phyloP scores from a whole-genome alignment of 345 rosid species.

The sweet orange (Citrus sinensis) region DNA sequence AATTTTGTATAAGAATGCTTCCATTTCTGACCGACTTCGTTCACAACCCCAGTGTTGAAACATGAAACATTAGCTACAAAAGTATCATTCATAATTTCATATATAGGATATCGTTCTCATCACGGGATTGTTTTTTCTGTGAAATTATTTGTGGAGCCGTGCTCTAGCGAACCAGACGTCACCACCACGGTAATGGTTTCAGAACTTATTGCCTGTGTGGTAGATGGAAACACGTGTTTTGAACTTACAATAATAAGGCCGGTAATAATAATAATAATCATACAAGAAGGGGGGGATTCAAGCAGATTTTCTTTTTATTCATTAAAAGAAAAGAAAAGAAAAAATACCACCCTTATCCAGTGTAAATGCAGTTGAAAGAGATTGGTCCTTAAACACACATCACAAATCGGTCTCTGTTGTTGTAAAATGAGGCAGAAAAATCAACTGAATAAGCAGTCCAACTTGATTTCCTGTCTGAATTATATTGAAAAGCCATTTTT shows the following conservation, averaged over 20 bases:
- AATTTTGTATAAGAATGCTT: not conserved
- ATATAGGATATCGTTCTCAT: not conserved
- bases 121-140: not conserved
- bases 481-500: too few relatives aligned
- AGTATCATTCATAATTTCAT: not conserved
- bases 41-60: not conserved
- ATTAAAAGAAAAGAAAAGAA: too few relatives aligned
- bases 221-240: not conserved
- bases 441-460: not conserved
- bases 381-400: not conserved
- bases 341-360: not conserved
- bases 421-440: not conserved
- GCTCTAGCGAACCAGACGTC: too few relatives aligned
- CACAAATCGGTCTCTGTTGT: not conserved
- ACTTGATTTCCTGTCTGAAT: not conserved
- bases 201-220: not conserved
- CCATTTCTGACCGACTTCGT: not conserved
- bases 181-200: not conserved
- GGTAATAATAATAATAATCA: not conserved
- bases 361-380: not conserved
- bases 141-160: too few relatives aligned
- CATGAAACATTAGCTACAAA: not conserved
- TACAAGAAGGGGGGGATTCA: too few relatives aligned
- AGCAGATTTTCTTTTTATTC: too few relatives aligned
- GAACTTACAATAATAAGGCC: not conserved